These are phyloP conservation scores for Canariomyces notabilis DNA, from an alignment of 2,329 filamentous ascomycete genomes.

Conservation along the genomic window DNA sequence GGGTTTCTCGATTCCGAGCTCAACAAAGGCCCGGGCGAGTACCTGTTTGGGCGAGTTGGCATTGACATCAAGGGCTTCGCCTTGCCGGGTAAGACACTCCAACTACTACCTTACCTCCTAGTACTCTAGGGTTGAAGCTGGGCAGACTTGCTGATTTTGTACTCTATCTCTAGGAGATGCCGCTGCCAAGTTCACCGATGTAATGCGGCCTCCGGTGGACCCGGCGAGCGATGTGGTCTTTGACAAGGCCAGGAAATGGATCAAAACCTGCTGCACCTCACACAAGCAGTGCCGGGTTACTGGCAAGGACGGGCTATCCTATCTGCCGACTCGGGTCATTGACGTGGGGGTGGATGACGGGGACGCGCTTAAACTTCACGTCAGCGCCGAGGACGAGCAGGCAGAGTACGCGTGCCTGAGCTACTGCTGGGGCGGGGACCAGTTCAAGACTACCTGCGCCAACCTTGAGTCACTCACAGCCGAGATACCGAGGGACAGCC, in stretches of 20 bases:
- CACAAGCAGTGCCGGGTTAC: background rate
- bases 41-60: no score
- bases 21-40: background rate
- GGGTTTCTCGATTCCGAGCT: background rate
- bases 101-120: no score
- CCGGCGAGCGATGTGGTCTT: background rate
- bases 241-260: background rate
- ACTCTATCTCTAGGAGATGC: background rate
- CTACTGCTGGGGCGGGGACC: constrained; percentile 6
- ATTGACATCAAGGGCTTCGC: background rate
- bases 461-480: background rate
- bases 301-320: background rate
- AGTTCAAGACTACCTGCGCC: background rate
- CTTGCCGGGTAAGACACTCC: no score
- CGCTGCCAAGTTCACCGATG: background rate
- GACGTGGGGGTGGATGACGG: background rate
- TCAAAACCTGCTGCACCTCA: background rate
- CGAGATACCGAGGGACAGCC: background rate
- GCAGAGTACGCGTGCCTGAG: background rate
- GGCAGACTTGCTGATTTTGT: no score
- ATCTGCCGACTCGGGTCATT: background rate
- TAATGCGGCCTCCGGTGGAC: background rate
- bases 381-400: background rate
- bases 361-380: background rate
- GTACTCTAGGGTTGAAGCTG: no score